These are phyloP conservation scores for Fusarium clavum DNA, from an alignment of 2,329 filamentous ascomycete genomes.

Conservation along the genomic window DNA sequence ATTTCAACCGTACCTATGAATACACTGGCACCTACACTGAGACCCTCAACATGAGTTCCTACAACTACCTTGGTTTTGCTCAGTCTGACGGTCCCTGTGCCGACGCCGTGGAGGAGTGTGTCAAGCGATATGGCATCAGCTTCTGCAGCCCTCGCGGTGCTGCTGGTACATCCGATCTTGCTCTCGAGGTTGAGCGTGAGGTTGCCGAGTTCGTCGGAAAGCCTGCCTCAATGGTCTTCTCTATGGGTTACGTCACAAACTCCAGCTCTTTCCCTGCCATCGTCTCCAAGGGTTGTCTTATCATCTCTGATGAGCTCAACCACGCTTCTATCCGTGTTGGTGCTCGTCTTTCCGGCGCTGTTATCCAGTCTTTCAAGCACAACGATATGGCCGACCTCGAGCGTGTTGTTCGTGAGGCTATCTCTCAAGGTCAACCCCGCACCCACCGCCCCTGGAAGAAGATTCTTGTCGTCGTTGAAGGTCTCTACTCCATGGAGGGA, in stretches of 20 bases:
- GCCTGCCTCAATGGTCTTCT: constrained; percentile 94
- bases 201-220: constrained; percentile 95
- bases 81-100: constrained; percentile 97
- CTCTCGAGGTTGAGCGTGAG: constrained; percentile 88
- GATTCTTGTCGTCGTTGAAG: constrained; percentile 95
- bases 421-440: constrained; percentile 95
- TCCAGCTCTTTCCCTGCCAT: constrained; percentile 91
- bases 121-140: constrained; percentile 87
- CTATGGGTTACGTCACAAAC: constrained; percentile 98
- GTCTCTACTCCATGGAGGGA: constrained; percentile 99
- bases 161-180: constrained; percentile 86
- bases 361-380: constrained; percentile 97
- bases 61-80: constrained; percentile 98
- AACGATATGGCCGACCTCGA: constrained; percentile 95
- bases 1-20: constrained; percentile 91
- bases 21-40: constrained; percentile 92
- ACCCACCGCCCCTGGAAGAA: constrained; percentile 99
- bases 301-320: constrained; percentile 97
- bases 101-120: constrained; percentile 86
- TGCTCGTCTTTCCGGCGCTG: constrained; percentile 90
- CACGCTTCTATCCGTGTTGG: constrained; percentile 98
- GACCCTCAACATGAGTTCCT: constrained; percentile 98
- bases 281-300: constrained; percentile 90
- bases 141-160: constrained; percentile 85
- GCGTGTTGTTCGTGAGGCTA: constrained; percentile 85